Conservation (phyloP, 2,329 filamentous ascomycete genomes). For the Exophiala spinifera region DNA sequence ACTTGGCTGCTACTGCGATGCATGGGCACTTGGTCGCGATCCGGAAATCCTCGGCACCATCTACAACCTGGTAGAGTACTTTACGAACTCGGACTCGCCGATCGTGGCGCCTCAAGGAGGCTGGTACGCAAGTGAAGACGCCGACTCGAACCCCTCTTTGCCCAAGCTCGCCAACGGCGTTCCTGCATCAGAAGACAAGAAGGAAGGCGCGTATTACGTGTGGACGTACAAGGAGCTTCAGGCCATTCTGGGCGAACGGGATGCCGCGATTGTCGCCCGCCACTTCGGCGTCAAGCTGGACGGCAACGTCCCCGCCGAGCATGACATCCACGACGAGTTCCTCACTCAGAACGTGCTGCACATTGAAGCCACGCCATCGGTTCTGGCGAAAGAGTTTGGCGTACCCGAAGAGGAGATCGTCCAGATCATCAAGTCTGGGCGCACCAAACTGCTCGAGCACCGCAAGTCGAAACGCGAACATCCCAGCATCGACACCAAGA, state of each 20-base stretch:
- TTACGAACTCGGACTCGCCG: constrained; percentile 61
- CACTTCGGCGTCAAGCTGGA: constrained; percentile 82
- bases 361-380: constrained; percentile 63
- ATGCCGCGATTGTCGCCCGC: constrained; percentile 70
- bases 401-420: constrained; percentile 67
- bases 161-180: constrained; percentile 31
- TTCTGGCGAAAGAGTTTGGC: constrained; percentile 72
- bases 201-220: constrained; percentile 89
- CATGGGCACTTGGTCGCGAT: constrained; percentile 67
- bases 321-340: constrained; percentile 91
- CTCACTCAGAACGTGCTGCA: constrained; percentile 88
- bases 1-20: constrained; percentile 78
- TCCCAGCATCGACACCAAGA: constrained; percentile 82
- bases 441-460: constrained; percentile 65
- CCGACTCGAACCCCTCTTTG: constrained; percentile 74
- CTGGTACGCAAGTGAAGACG: constrained; percentile 85
- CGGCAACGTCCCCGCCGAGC: constrained; percentile 77
- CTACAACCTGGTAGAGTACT: constrained; percentile 80
- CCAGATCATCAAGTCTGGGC: constrained; percentile 64
- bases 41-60: constrained; percentile 74
- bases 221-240: constrained; percentile 90
- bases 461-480: constrained; percentile 70
- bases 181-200: constrained; percentile 66
- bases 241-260: constrained; percentile 64
- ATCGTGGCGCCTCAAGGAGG: constrained; percentile 68